phyloP scores from a whole-genome alignment of 495 filamentous ascomycete species.

The Pseudotulostoma volvatum region DNA sequence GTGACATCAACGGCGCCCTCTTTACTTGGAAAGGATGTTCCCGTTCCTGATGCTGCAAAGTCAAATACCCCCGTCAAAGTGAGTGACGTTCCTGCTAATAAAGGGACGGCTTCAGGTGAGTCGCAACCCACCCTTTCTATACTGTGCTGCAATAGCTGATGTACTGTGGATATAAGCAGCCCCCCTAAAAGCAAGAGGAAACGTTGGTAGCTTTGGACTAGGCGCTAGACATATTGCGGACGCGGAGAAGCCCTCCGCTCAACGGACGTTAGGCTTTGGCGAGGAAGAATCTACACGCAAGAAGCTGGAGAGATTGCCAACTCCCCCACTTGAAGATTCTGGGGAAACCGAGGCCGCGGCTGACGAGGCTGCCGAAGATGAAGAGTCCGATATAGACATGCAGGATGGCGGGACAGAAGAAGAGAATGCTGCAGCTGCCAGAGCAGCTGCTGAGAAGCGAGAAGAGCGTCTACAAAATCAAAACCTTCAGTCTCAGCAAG shows the following conservation, averaged over 20 bases:
- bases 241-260: conserved; percentile 47
- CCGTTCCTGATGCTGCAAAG: conserved; percentile 40
- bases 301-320: conserved; percentile 76
- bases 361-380: conserved; percentile 40
- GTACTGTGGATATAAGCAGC: conserved; percentile 16
- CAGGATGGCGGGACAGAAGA: conserved; percentile 72
- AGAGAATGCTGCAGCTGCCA: conserved; percentile 67
- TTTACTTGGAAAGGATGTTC: conserved; percentile 45
- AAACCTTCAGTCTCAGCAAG: too few species aligned
- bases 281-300: conserved; percentile 75
- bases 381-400: conserved; percentile 46
- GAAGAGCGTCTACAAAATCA: conserved; percentile 50
- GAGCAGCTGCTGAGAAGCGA: conserved; percentile 60
- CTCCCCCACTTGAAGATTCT: conserved; percentile 45
- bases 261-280: conserved; percentile 64
- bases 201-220: conserved; percentile 73
- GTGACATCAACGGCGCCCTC: conserved; percentile 21
- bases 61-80: conserved; percentile 32
- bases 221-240: conserved; percentile 45
- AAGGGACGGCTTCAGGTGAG: conserved; percentile 28
- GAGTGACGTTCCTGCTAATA: conserved; percentile 34
- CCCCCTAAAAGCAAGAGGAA: conserved; percentile 42
- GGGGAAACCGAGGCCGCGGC: conserved; percentile 44
- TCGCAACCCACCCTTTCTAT: too few species aligned
- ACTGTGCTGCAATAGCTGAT: too few species aligned